These are phyloP conservation scores for Wickerhamomyces bovis DNA, from an alignment of 805 yeast genomes.

Conservation along the genomic window DNA sequence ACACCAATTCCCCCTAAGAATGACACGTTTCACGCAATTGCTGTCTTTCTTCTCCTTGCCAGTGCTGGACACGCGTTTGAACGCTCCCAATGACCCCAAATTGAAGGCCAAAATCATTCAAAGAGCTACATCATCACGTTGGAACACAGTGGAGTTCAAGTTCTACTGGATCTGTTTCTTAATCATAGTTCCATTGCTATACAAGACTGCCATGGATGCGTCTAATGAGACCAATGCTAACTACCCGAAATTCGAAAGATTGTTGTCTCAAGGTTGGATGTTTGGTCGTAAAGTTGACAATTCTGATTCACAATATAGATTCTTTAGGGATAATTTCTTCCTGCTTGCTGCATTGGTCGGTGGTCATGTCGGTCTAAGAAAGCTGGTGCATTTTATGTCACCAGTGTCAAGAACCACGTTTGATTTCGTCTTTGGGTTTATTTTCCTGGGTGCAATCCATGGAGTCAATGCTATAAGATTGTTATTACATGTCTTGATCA, in stretches of 20 bases:
- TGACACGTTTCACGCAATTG: background rate
- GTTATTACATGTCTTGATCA: slow-evolving; percentile 47
- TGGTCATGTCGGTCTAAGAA: slow-evolving; percentile 50
- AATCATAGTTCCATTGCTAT: slow-evolving; percentile 76
- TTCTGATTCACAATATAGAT: slow-evolving; percentile 83
- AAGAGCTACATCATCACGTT: slow-evolving; percentile 38
- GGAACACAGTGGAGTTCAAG: slow-evolving; percentile 74
- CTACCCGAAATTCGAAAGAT: slow-evolving; percentile 53
- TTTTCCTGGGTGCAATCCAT: slow-evolving; percentile 68
- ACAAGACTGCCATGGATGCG: slow-evolving; percentile 74
- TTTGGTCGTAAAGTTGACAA: slow-evolving; percentile 88
- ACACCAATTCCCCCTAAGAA: background rate
- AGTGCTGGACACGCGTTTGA: slow-evolving; percentile 37
- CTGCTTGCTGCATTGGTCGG: slow-evolving; percentile 49
- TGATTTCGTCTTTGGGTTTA: slow-evolving; percentile 65
- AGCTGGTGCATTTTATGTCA: slow-evolving; percentile 18
- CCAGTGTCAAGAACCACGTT: slow-evolving; percentile 45
- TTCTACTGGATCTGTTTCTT: slow-evolving; percentile 59
- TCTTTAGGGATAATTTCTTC: slow-evolving; percentile 76
- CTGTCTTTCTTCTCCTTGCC: slow-evolving; percentile 30
- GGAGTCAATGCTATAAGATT: slow-evolving; percentile 70
- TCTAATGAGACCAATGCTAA: slow-evolving; percentile 71
- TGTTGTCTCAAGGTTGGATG: slow-evolving; percentile 80
- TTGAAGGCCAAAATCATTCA: slow-evolving; percentile 15
- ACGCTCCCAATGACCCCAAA: slow-evolving; percentile 27